Percentiles rank a stretch among this genome's conserved stretches.
These are phyloP conservation scores for Striga hermonthica DNA, from an alignment of 305 asterid species.

Conservation along the genomic window DNA sequence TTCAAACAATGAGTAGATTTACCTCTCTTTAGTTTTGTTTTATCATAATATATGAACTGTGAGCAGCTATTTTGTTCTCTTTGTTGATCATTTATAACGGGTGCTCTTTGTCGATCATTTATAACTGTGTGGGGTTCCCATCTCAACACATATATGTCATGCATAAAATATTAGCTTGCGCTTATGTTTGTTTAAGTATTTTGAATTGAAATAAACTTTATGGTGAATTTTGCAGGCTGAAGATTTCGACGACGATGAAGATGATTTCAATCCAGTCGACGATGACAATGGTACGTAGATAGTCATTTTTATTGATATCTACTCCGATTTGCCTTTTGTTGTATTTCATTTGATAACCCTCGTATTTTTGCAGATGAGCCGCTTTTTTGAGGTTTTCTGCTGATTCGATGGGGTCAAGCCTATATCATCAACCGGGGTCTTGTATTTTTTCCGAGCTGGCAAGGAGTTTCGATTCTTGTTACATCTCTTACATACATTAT, in stretches of 20 bases:
- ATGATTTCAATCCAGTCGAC: conserved; percentile 56
- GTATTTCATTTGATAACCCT: not conserved
- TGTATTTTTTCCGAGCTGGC: no score
- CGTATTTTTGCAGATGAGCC: conserved; percentile 42
- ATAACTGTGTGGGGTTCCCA: no score
- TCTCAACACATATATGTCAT: no score
- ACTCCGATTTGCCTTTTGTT: not conserved
- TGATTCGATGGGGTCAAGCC: no score
- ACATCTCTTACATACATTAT: no score
- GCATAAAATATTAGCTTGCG: conserved; percentile 4
- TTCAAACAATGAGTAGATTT: not conserved
- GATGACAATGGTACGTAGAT: conserved; percentile 49
- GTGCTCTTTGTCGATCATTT: not conserved
- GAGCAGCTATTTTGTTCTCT: no score
- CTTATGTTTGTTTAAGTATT: conserved; percentile 3
- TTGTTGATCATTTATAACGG: not conserved
- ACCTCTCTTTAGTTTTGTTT: not conserved
- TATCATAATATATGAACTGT: not conserved
- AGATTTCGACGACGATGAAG: conserved; percentile 74
- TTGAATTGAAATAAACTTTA: no score
- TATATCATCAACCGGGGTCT: no score
- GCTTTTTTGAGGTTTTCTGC: conserved; percentile 29
- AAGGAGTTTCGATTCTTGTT: no score
- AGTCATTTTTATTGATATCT: not conserved
- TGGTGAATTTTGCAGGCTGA: conserved; percentile 38